Base-by-base conservation (phyloP, 345 rosid species). In the Clarkia xantiana region DNA sequence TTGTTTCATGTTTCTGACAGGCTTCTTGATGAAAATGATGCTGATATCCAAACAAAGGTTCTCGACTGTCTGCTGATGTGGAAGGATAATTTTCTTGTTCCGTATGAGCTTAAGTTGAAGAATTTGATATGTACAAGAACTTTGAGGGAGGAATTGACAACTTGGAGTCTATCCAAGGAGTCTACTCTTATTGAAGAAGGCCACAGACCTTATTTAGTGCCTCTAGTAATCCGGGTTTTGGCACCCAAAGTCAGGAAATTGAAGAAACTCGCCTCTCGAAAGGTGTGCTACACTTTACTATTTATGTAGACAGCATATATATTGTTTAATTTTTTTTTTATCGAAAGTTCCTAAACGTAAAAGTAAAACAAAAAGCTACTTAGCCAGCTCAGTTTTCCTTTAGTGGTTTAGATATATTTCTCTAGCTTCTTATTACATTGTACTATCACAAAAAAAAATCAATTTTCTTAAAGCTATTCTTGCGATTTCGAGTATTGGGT, bases 21-120 rank as follows among this genome's bases (percentile, higher is more conserved):
- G 78, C 85, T 91, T 67, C 63, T 91, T 60, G 96, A 91, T 63
- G 96, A 81, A 39, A 76, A 62, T 69, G 96, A 91, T 71, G 75
- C 80, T 65, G 93, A 86, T 50, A 61, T 75, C 54, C 98, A 91
- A 68, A 68, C 63, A 54, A 69, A 56, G 67, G 94, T 75, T 64
- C 85, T 91, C 45, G 98, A 91, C 57, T 91, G 94, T 69, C 75
- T 91, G 57, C 53, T 81, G 54, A 65, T 71, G 54, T 81, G 87
- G 82, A 86, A 78, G 63, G 85, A 84, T 55, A 81, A 73, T 44
- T 80, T 67, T 60, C 64, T 91, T 62, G 67, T 81, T 44, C 85
- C 85, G 15, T 78, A 91, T 71, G 71, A 78, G 40, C 80, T 72
- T 56, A 81, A 76, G 71, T 67, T 91, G 46, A 79, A 75, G 67